These are phyloP conservation scores for Vishniacozyma victoriae DNA, from an alignment of 768 basidiomycete species.

Conservation along the genomic window DNA sequence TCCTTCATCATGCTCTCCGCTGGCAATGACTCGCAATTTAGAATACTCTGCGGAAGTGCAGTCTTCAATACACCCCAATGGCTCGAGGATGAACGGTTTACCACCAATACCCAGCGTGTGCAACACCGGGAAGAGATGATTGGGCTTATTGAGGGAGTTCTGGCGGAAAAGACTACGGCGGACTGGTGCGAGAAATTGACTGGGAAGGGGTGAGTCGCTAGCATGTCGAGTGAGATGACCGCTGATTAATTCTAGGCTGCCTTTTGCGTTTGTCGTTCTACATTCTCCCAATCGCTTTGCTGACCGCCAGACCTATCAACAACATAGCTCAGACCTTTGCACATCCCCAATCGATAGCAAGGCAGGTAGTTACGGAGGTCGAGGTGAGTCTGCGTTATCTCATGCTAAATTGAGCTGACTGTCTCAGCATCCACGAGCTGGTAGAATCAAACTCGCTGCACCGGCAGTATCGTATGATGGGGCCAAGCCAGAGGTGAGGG, in stretches of 20 bases:
- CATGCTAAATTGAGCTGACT: slow-evolving; percentile 1
- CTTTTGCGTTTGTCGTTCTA: slow-evolving; percentile 19
- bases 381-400: slow-evolving; percentile 54
- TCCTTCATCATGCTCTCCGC: slow-evolving; percentile 91
- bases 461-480: slow-evolving; percentile 80
- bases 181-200: slow-evolving; percentile 71
- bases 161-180: slow-evolving; percentile 58
- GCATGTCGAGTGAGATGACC: slow-evolving; percentile 1
- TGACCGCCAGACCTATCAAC: slow-evolving; percentile 64
- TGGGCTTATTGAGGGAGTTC: slow-evolving; percentile 58
- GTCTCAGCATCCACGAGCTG: slow-evolving; percentile 62
- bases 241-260: slow-evolving; percentile 1
- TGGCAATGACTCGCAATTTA: slow-evolving; percentile 83
- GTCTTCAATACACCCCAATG: slow-evolving; percentile 62
- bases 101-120: slow-evolving; percentile 70
- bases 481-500: slow-evolving; percentile 49
- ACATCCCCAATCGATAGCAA: slow-evolving; percentile 77
- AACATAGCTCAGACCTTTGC: slow-evolving; percentile 81
- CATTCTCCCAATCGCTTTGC: background rate
- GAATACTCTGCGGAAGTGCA: slow-evolving; percentile 53
- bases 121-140: slow-evolving; percentile 66
- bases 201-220: slow-evolving; percentile 63
- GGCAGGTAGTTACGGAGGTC: slow-evolving; percentile 68
- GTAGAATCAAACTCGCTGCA: slow-evolving; percentile 69
- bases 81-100: slow-evolving; percentile 59